These are phyloP conservation scores for Cladosporium cucumerinum DNA, from an alignment of 2,329 filamentous ascomycete genomes.

Conservation along the genomic window DNA sequence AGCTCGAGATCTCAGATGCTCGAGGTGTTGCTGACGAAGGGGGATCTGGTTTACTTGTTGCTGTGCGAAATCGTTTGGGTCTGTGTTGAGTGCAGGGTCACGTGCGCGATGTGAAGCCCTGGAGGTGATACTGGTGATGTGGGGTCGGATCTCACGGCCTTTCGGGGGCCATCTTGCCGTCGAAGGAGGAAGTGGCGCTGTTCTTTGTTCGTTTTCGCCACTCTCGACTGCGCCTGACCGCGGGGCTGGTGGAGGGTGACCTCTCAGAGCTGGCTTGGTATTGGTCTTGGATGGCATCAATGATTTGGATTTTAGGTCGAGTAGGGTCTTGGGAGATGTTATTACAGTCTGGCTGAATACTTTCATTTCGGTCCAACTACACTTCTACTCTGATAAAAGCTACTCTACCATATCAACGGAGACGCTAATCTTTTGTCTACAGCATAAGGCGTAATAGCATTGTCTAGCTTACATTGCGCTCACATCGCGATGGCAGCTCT, in stretches of 20 bases:
- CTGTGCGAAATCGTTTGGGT: too few species aligned
- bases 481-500: conserved; percentile 24
- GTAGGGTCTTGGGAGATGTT: background rate
- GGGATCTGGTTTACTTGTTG: too few species aligned
- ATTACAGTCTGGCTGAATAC: background rate
- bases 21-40: too few species aligned
- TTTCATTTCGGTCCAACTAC: background rate
- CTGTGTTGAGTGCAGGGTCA: too few species aligned
- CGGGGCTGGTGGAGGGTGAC: background rate
- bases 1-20: too few species aligned
- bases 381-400: background rate
- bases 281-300: conserved; percentile 15
- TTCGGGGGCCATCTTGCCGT: background rate
- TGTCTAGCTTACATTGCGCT: background rate
- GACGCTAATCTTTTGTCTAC: background rate
- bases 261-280: background rate
- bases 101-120: background rate
- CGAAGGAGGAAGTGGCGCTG: background rate
- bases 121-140: background rate
- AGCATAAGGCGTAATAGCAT: background rate
- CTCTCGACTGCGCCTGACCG: background rate
- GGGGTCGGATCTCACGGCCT: background rate
- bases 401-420: background rate
- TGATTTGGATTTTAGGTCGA: background rate
- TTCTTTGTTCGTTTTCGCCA: background rate